Evolutionary conservation across 371 early-diverging fungal species (phyloP), one percentile per base, ranked within the genome.

Genomic region (Apophysomyces variabilis): DNA sequence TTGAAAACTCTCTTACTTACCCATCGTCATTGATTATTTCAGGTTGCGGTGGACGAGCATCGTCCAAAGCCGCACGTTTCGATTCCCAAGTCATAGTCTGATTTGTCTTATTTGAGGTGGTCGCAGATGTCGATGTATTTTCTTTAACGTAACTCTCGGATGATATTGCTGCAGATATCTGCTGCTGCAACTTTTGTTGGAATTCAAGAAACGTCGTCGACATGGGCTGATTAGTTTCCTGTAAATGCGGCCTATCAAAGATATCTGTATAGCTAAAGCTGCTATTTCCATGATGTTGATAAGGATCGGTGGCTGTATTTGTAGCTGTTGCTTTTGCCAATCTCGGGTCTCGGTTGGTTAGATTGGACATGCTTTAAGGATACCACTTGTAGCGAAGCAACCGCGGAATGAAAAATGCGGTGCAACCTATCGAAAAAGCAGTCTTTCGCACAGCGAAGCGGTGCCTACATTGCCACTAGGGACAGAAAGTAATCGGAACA

Each of bases 291-390:
- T 21, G 54, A 50, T 1, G 32, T 26, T 26, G 5, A 50, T 50
- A 50, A 9, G 54, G 4, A 21, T n/a, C 21, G 21, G 54, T 7
- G 16, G 54, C 9, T 7, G n/a, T 9, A 7, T 4, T 21, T 16
- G 54, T 18, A 7, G n/a, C 1, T 50, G 35, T 21, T 50, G 9
- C 54, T 16, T 50, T 50, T 50, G 16, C 21, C 21, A 50, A 50
- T 50, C 54, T 50, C 4, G 54, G 54, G 21, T 50, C 54, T 50
- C 54, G 54, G 54, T 21, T 50, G 54, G 4, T 50, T 50, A 21
- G 54, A 50, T 50, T 4, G 54, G 54, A 50, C 54, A 50, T 50
- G n/a, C 4, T 21, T 50, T n/a, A 7, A 21, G 21, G 41, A 11
- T 8, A 13, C 41, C 41, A 16, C 21, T 5, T 50, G 54, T 7